These are phyloP conservation scores for Naganishia onofrii DNA, from an alignment of 768 basidiomycete species.

Conservation along the genomic window DNA sequence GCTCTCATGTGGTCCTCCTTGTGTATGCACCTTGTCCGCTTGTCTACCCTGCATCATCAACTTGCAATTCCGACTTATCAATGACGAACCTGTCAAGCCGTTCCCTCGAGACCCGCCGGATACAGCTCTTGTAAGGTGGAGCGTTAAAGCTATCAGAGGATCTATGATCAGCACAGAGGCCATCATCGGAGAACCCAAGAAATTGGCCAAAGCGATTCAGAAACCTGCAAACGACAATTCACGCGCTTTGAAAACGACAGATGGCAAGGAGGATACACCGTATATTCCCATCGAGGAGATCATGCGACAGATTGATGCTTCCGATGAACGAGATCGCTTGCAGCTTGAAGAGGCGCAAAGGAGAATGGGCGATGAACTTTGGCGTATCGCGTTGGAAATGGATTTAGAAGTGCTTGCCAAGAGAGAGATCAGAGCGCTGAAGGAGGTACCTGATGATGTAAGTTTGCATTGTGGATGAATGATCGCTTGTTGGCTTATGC, in stretches of 20 bases:
- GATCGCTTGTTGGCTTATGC: not conserved
- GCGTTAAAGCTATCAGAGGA: conserved; percentile 24
- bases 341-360: conserved; percentile 24
- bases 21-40: conserved; percentile 30
- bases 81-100: conserved; percentile 12
- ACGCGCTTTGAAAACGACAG: conserved; percentile 2
- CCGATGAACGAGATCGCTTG: conserved; percentile 13
- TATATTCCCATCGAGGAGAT: conserved; percentile 19
- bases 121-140: conserved; percentile 26
- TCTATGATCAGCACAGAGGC: conserved; percentile 19
- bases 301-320: conserved; percentile 22
- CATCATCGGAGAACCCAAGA: conserved; percentile 18
- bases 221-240: not conserved
- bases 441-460: conserved; percentile 29
- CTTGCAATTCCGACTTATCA: conserved; percentile 27
- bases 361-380: conserved; percentile 30
- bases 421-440: conserved; percentile 26
- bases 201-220: conserved; percentile 1
- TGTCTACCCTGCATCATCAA: conserved; percentile 32
- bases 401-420: conserved; percentile 25
- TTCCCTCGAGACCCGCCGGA: conserved; percentile 28
- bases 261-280: not conserved
- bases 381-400: conserved; percentile 33
- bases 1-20: conserved; percentile 31
- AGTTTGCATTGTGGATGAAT: not conserved